A percentile compares a stretch with the other conserved stretches of the same genome.
Conservation (phyloP, 2,329 filamentous ascomycete genomes). For the Capronia coronata region DNA sequence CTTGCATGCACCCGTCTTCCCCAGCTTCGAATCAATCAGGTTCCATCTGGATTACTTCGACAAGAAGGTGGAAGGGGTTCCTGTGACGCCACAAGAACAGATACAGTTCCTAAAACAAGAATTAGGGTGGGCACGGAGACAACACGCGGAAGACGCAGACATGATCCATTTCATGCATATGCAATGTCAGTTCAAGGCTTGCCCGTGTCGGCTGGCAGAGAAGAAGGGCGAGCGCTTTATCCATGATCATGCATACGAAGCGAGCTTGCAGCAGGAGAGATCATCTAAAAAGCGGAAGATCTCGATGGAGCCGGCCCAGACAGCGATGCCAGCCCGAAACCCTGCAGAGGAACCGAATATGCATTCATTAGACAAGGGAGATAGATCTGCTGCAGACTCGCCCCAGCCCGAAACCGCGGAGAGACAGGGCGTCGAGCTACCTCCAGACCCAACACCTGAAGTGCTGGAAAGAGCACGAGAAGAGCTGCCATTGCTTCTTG, state of each 20-base stretch:
- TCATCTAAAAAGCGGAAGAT: conserved; percentile 22
- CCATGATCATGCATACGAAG: conserved; percentile 36
- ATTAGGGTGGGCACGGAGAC: conserved; percentile 46
- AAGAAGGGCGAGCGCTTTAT: conserved; percentile 36
- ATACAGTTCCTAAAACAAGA: conserved; percentile 44
- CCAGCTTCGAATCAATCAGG: conserved; percentile 11
- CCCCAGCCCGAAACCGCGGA: neutral
- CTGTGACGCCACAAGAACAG: conserved; percentile 34
- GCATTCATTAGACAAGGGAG: neutral
- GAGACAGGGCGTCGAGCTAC: conserved; percentile 2
- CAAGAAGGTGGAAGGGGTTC: conserved; percentile 29
- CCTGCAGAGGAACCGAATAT: neutral
- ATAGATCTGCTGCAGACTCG: neutral
- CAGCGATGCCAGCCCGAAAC: neutral
- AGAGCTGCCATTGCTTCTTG: conserved; percentile 13
- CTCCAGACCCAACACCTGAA: conserved; percentile 14
- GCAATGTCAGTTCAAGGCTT: conserved; percentile 45
- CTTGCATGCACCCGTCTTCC: neutral
- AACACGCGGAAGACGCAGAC: conserved; percentile 46
- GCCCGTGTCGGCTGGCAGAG: conserved; percentile 44
- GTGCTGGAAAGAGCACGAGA: neutral
- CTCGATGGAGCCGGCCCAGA: neutral
- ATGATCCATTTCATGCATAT: conserved; percentile 48
- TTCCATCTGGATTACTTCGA: conserved; percentile 11
- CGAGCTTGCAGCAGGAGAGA: conserved; percentile 15